Conservation (phyloP, 2,329 filamentous ascomycete species). For the Microdochium nivale region DNA sequence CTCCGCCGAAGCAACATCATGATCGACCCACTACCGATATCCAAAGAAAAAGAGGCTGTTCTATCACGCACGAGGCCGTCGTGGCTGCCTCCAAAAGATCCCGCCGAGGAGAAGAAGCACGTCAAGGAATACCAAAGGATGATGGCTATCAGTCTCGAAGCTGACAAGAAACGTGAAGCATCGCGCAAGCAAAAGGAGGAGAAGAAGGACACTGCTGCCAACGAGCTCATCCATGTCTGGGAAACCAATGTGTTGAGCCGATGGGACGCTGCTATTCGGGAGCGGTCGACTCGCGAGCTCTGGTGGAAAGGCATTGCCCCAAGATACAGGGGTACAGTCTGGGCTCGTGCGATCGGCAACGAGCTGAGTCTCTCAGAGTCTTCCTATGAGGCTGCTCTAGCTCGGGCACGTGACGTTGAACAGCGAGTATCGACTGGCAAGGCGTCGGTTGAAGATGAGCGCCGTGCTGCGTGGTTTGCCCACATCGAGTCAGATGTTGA, state of each 20-base stretch:
- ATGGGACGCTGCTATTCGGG: constrained; percentile 62
- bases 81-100: constrained; percentile 81
- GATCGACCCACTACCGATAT: constrained; percentile 76
- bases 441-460: constrained; percentile 43
- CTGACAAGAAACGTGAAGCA: constrained; percentile 50
- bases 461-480: constrained; percentile 51
- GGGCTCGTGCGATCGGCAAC: constrained; percentile 65
- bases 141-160: constrained; percentile 58
- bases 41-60: constrained; percentile 79
- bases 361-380: constrained; percentile 57
- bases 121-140: constrained; percentile 78
- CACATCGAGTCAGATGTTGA: constrained; percentile 56
- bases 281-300: constrained; percentile 62
- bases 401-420: constrained; percentile 56
- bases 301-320: constrained; percentile 78
- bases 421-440: constrained; percentile 42
- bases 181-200: constrained; percentile 41
- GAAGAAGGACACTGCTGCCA: constrained; percentile 44
- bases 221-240: constrained; percentile 56
- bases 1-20: constrained; percentile 68
- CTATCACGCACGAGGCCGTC: constrained; percentile 72
- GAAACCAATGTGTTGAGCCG: constrained; percentile 68
- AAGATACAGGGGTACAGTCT: constrained; percentile 59
- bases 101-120: constrained; percentile 84
- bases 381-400: constrained; percentile 63